Percentiles rank a stretch among this genome's conserved stretches.
Conservation (phyloP, 1,284 basidiomycete species). For the Rhodotorula sp. region DNA sequence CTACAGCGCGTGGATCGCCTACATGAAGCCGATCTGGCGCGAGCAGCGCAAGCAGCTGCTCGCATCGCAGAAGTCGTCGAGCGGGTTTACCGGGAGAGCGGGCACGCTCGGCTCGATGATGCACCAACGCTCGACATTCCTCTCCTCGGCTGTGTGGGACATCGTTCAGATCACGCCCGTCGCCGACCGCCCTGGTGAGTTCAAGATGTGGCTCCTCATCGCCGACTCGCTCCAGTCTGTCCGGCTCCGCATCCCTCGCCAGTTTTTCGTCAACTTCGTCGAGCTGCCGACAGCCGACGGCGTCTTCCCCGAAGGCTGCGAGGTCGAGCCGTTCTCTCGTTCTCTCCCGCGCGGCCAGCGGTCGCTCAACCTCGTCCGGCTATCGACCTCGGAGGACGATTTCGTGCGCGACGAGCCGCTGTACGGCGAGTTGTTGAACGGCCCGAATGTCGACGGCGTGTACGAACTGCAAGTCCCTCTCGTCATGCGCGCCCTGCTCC, state of each 20-base stretch:
- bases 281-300: conserved; percentile 56
- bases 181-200: conserved; percentile 68
- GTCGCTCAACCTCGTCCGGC: conserved; percentile 75
- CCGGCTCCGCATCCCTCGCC: conserved; percentile 65
- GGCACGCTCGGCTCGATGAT: conserved; percentile 65
- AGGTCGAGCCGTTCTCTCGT: conserved; percentile 69
- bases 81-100: conserved; percentile 18
- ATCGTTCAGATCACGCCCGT: conserved; percentile 79
- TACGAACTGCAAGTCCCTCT: conserved; percentile 93
- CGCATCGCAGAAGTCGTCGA: conserved; percentile 45
- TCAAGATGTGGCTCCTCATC: conserved; percentile 83
- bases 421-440: conserved; percentile 87
- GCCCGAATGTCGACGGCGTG: conserved; percentile 91
- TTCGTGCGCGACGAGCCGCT: conserved; percentile 84
- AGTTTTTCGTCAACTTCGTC: conserved; percentile 39
- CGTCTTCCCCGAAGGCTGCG: conserved; percentile 67
- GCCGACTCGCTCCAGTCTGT: conserved; percentile 76
- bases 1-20: conserved; percentile 78
- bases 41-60: conserved; percentile 57
- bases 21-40: conserved; percentile 79
- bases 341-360: conserved; percentile 78
- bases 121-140: conserved; percentile 62
- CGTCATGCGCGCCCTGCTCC: conserved; percentile 75
- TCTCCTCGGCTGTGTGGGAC: conserved; percentile 80
- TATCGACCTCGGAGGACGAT: conserved; percentile 78